Evolutionary conservation across 2,329 filamentous ascomycete species (phyloP).

Genomic region (Xylariaceae sp.): DNA sequence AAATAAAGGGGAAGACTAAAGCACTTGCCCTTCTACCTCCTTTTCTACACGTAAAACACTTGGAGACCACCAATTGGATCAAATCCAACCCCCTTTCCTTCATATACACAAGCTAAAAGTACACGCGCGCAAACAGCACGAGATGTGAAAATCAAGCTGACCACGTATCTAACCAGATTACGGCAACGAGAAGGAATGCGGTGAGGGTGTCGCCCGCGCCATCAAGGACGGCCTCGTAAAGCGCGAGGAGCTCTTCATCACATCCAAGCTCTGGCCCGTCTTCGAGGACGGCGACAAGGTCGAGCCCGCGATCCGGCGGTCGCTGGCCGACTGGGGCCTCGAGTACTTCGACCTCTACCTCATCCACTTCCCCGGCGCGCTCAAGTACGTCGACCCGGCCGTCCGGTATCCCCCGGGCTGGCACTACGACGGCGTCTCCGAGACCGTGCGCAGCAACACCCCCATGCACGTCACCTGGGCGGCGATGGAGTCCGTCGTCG

Average conservation of each 20-base stretch:
- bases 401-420: constrained; percentile 78
- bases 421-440: constrained; percentile 58
- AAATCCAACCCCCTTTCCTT: background rate
- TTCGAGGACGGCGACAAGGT: constrained; percentile 80
- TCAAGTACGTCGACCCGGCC: constrained; percentile 77
- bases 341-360: constrained; percentile 90
- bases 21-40: background rate
- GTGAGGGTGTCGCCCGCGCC: constrained; percentile 70
- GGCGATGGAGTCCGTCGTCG: constrained; percentile 71
- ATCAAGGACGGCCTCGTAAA: constrained; percentile 77
- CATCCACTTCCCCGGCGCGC: constrained; percentile 81
- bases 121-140: background rate
- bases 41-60: too few relatives aligned
- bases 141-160: constrained; percentile 2
- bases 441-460: constrained; percentile 61
- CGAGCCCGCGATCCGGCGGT: constrained; percentile 67
- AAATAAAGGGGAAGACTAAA: background rate
- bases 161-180: constrained; percentile 55
- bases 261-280: constrained; percentile 89
- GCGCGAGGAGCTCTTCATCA: constrained; percentile 84
- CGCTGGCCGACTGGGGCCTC: constrained; percentile 75
- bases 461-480: constrained; percentile 77
- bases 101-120: background rate
- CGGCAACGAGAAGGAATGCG: constrained; percentile 74
- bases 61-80: background rate